Evolutionary conservation across 1,284 basidiomycete genomes (phyloP), one percentile per base, ranked within the genome.

Genomic region (Porodaedalea pini): DNA sequence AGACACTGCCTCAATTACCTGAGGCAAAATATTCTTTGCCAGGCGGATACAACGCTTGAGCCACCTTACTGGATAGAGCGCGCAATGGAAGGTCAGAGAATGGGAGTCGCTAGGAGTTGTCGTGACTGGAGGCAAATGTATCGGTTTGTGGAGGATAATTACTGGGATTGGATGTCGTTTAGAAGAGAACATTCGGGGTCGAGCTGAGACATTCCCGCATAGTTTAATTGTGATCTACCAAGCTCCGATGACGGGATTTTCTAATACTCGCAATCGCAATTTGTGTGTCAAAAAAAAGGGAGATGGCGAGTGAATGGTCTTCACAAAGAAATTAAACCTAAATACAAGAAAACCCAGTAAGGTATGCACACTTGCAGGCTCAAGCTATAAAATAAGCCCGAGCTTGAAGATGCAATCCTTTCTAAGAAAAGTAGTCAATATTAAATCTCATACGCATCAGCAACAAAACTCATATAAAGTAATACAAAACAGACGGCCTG

Each of bases 1-100:
- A 48, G 29, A 25, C 78, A 78, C 61, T 78, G 77, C 63, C 68
- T 75, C 50, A 75, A 75, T 59, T 77, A 77, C 62, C 62, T 80
- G 27, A 70, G 76, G 21, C 71, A 78, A 59, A 68, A 66, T 57
- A 68, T 69, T 2, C 65, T 79, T 8, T 80, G 78, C 64, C 60
- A 65, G 1, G 72, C 75, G 2, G 77, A 77, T 61, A 66, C 73
- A 43, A 74, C 75, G 3, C 69, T 80, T 27, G 77, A 79, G 62
- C 71, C 66, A n/a, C 6, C 41, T 15, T 2, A 23, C 10, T 43
- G 41, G 41, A 43, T 23, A 10, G 44, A 27, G 2, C n/a, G 44
- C 1, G 44, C 21, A 2, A 27, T 47, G 21, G 19, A 23, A 13
- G 27, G 44, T 6, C 1, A 3, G 23, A 7, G 23, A 27, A 13